Evolutionary conservation across 148 eudicot genomes (phyloP).

Genomic region (Nepenthes gracilis): DNA sequence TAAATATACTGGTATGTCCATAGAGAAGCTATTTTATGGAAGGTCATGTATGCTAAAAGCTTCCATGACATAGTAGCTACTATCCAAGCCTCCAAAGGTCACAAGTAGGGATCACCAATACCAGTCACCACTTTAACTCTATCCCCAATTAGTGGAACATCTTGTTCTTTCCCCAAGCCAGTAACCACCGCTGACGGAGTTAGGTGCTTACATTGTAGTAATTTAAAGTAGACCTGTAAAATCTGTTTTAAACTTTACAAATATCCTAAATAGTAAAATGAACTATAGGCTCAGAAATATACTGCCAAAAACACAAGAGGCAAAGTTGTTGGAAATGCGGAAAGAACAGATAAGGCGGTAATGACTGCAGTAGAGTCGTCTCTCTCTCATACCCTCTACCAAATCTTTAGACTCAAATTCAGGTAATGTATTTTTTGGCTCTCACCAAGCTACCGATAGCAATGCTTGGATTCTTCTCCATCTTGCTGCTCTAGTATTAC

Average conservation of each 20-base stretch:
- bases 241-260: neutral
- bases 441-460: neutral
- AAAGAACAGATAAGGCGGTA: too few relatives aligned
- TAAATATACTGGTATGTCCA: conserved; percentile 4
- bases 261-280: neutral
- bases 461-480: neutral
- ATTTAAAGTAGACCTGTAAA: neutral
- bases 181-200: neutral
- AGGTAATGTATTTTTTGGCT: neutral
- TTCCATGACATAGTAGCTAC: too few relatives aligned
- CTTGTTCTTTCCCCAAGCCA: neutral
- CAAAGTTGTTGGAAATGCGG: too few relatives aligned
- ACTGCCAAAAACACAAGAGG: too few relatives aligned
- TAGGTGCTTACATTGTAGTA: too few relatives aligned
- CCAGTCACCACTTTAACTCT: neutral
- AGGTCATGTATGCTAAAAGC: too few relatives aligned
- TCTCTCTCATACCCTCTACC: neutral
- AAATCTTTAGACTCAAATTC: neutral
- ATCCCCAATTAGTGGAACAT: neutral
- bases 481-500: neutral
- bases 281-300: neutral
- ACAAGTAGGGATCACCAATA: neutral
- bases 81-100: too few relatives aligned
- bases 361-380: too few relatives aligned
- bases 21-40: neutral